Evolutionary conservation across 2,329 filamentous ascomycete genomes (phyloP), one percentile per base, ranked within the genome.

Genomic region (Fusarium neocosmosporiellum): DNA sequence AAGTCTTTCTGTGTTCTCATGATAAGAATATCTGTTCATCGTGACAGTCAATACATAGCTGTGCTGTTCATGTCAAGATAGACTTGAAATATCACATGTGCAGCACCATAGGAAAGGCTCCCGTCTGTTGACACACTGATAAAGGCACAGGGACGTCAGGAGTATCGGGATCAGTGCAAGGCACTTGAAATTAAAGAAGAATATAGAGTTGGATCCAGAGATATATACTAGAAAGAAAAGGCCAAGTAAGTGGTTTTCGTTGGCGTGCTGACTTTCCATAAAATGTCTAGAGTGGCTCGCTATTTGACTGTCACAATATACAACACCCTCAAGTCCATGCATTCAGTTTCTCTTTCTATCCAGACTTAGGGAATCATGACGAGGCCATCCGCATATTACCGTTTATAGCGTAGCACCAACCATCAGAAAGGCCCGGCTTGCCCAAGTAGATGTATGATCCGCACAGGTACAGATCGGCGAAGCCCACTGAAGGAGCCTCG

Each of bases 1-100:
- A 2, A 48, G 18, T 0, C 1, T 3, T 39, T 16, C 16, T 39
- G 6, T 9, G 3, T 13, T 39, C 5, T 27, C 4, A 5, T 1
- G 2, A 3, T 24, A 1, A 16, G 20, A 7, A 22, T 0, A 22
- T 3, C 37, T 41, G 1, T 20, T 22, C 11, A 41, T 39, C 5
- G 8, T 37, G 37, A n/a, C 10, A 20, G n/a, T 11, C 5, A 13
- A 14, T 41, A 4, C 10, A 41, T 41, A 6, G 10, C n/a, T 41
- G 2, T 41, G 1, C n/a, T 7, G 18, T 20, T n/a, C 13, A 41
- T 41, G 37, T 6, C 7, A 39, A 39, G 36, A 39, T 7, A 16
- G 22, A 22, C 41, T 8, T 14, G 10, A 46, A 9, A 7, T 14
- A 16, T 5, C 22, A 8, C 7, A 6, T n/a, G 18, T 13, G 37